Evolutionary conservation across 306 rosid species (phyloP).

Genomic region (Lagenaria siceraria): DNA sequence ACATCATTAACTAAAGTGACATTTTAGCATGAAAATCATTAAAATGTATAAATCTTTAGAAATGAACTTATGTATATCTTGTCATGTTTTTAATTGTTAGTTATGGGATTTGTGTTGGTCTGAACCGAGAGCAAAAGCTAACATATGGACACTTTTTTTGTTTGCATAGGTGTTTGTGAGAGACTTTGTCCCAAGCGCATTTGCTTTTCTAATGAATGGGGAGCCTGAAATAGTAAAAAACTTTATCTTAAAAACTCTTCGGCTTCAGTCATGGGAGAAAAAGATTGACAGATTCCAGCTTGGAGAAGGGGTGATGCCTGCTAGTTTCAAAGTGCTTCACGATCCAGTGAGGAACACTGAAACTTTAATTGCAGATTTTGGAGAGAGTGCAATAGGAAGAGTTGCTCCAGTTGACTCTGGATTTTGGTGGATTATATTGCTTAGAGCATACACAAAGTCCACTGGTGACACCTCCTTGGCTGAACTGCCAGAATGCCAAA

Average conservation of each 20-base stretch:
- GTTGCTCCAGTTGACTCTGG: conserved; percentile 99
- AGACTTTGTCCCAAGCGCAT: conserved; percentile 86
- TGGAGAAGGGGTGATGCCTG: conserved; percentile 98
- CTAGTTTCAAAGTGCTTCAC: conserved; percentile 83
- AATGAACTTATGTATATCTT: not conserved
- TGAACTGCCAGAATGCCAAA: conserved; percentile 80
- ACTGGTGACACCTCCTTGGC: conserved; percentile 84
- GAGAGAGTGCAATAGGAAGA: conserved; percentile 95
- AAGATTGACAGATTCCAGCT: conserved; percentile 72
- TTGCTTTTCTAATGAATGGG: conserved; percentile 78
- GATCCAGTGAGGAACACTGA: conserved; percentile 63
- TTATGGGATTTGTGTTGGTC: not conserved
- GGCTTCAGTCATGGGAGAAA: conserved; percentile 94
- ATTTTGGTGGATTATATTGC: conserved; percentile 96
- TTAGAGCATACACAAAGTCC: conserved; percentile 81
- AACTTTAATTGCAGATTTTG: conserved; percentile 80
- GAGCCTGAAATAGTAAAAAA: conserved; percentile 73
- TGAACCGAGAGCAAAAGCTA: not conserved
- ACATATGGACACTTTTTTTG: conserved; percentile 1
- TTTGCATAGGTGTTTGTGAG: conserved; percentile 69
- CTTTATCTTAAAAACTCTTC: conserved; percentile 70
- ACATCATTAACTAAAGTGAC: not conserved
- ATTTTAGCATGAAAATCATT: not conserved
- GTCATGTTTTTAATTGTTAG: not conserved
- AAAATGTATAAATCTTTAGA: not conserved